A percentile compares a stretch with the other conserved stretches of the same genome.
Conservation (phyloP, 2,329 filamentous ascomycete genomes). For the Paecilomyces sp. region DNA sequence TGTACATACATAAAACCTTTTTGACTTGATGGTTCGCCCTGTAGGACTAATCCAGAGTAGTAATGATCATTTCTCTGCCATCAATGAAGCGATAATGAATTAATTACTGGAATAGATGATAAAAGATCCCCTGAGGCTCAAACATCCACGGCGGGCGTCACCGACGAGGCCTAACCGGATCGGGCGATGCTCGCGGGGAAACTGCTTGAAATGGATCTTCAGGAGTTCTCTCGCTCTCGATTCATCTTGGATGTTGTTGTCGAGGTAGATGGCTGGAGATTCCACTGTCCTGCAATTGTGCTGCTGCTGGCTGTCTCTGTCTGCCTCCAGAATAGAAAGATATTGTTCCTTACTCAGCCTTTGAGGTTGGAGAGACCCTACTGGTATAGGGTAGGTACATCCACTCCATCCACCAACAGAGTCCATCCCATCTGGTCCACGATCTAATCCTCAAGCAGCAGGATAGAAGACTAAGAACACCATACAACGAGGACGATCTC, state of each 20-base stretch:
- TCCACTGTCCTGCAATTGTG: background rate
- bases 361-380: too few species aligned
- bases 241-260: too few species aligned
- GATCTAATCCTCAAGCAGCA: background rate
- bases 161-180: background rate
- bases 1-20: background rate
- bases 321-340: background rate
- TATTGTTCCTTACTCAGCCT: too few species aligned
- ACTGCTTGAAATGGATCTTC: background rate
- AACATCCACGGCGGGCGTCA: background rate
- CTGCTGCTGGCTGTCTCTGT: background rate
- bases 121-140: background rate
- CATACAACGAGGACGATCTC: background rate
- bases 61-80: background rate
- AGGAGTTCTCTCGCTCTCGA: background rate
- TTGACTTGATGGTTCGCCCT: background rate
- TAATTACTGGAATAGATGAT: too few species aligned
- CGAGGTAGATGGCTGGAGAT: background rate
- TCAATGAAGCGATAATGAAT: too few species aligned
- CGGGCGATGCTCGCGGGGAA: background rate
- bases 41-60: background rate
- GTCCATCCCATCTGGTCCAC: background rate
- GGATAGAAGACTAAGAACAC: background rate
- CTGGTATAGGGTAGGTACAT: background rate
- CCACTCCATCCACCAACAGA: background rate